These are phyloP conservation scores for Podospora didyma DNA, from an alignment of 495 filamentous ascomycete species.

Conservation along the genomic window DNA sequence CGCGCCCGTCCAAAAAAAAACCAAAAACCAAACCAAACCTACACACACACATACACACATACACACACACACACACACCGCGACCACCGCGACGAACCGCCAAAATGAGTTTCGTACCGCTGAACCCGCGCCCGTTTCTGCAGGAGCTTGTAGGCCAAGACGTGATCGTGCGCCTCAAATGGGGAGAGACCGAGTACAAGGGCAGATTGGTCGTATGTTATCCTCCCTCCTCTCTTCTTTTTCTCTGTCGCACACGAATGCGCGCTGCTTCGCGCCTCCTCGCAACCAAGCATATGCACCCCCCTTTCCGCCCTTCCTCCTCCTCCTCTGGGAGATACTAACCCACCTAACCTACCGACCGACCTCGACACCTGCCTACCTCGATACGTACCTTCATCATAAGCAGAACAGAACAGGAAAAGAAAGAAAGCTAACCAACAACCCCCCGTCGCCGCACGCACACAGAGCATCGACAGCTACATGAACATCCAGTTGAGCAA, in stretches of 20 bases:
- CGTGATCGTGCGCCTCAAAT: constrained; percentile 90
- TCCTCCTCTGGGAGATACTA: too few species aligned
- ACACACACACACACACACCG: neutral
- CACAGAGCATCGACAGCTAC: constrained; percentile 76
- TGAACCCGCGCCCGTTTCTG: constrained; percentile 33
- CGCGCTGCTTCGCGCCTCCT: too few species aligned
- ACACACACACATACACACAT: neutral
- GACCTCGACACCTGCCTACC: too few species aligned
- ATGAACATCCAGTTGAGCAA: constrained; percentile 94
- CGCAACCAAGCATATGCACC: too few species aligned
- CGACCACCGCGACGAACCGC: neutral
- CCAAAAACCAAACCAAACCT: neutral
- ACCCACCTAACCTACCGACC: too few species aligned
- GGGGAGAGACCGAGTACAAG: constrained; percentile 96
- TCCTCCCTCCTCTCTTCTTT: neutral
- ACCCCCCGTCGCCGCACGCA: neutral
- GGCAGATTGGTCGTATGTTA: constrained; percentile 66
- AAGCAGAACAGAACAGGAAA: neutral
- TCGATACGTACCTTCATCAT: too few species aligned
- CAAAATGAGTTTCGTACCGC: constrained; percentile 29
- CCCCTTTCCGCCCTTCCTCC: too few species aligned
- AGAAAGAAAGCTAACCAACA: neutral
- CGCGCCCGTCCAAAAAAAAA: too few species aligned
- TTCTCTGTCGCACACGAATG: neutral
- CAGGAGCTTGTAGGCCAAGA: constrained; percentile 68